Base-by-base conservation (phyloP, 2,329 filamentous ascomycete species). In the Cladosporium sp. region DNA sequence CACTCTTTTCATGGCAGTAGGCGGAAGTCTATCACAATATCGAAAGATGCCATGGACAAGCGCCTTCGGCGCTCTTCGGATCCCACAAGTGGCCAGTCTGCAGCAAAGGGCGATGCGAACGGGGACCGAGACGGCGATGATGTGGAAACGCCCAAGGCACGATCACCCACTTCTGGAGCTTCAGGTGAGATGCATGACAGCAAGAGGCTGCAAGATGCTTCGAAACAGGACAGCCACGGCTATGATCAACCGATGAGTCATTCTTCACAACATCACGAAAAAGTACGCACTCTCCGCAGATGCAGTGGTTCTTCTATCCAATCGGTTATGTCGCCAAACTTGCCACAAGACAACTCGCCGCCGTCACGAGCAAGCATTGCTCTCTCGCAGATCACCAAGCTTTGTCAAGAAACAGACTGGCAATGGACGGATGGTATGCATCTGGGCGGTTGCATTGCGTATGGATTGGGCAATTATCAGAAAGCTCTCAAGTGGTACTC, bases 341-440 rank as follows among this genome's bases (percentile, higher is more conserved):
- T 57, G 12, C 55, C 55, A 42, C 61, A 65, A 35, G 70, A 74
- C 47, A 69, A 71, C 38, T 59, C 59, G 4, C 62, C 64, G 11
- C 59, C 55, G 35, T 67, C 74, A 49, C 79, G 77, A 55, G 88
- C 88, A 7, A 78, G 76, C 40, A 74, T 78, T 6, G 86, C 86
- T 2, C 69, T 95, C 16, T 80, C 87, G 32, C 80, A 89, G 60
- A 74, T 95, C 16, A 83, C 81, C 13, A 80, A 76, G 55, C 71
- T 94, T 6, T 95, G 89, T 63, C 82, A 86, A 60, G 85, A 92
- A 65, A 88, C 85, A 60, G 78, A 78, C 8, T 93, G 88, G 87
- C 80, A 83, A 59, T 98, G 93, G 93, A 79, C 90, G 47, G 92
- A 97, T 63, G 93, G 93, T 2, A 91, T 97, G 74, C 75, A 97